These are phyloP conservation scores for Kwoniella bestiolae DNA, from an alignment of 768 basidiomycete genomes.

Conservation along the genomic window DNA sequence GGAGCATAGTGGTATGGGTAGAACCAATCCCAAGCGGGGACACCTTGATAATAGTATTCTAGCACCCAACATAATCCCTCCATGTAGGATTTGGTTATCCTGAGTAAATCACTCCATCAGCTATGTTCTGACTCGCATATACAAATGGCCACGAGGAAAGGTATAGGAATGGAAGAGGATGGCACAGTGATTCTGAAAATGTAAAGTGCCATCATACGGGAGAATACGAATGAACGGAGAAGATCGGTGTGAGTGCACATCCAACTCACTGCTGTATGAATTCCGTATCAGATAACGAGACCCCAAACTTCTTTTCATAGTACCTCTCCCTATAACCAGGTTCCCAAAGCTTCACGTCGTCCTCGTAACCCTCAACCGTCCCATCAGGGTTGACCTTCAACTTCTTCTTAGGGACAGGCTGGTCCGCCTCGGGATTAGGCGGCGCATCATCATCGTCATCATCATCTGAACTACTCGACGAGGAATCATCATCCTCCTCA, in stretches of 20 bases:
- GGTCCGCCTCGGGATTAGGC: conserved; percentile 53
- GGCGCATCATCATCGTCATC: conserved; percentile 45
- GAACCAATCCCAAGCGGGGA: conserved; percentile 96
- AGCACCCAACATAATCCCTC: conserved; percentile 96
- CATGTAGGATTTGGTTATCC: conserved; percentile 80
- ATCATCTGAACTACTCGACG: conserved; percentile 28
- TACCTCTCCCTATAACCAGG: conserved; percentile 95
- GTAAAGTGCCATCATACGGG: too few species aligned
- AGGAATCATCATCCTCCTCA: conserved; percentile 28
- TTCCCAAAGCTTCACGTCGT: conserved; percentile 93
- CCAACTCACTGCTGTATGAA: conserved; percentile 72
- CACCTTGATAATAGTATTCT: conserved; percentile 98
- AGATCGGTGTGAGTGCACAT: too few species aligned
- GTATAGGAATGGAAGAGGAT: not conserved
- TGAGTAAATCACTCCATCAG: conserved; percentile 53
- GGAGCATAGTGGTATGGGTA: conserved; percentile 99
- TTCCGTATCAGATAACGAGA: conserved; percentile 70
- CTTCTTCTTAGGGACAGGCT: conserved; percentile 60
- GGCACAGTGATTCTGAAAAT: too few species aligned
- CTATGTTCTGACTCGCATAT: not conserved
- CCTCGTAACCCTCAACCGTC: conserved; percentile 84
- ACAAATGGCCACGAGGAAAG: too few species aligned
- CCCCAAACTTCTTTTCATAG: conserved; percentile 88
- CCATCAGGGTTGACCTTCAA: conserved; percentile 87
- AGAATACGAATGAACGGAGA: too few species aligned